These are phyloP conservation scores for Thelonectria rubi DNA, from an alignment of 2,329 filamentous ascomycete species.

Conservation along the genomic window DNA sequence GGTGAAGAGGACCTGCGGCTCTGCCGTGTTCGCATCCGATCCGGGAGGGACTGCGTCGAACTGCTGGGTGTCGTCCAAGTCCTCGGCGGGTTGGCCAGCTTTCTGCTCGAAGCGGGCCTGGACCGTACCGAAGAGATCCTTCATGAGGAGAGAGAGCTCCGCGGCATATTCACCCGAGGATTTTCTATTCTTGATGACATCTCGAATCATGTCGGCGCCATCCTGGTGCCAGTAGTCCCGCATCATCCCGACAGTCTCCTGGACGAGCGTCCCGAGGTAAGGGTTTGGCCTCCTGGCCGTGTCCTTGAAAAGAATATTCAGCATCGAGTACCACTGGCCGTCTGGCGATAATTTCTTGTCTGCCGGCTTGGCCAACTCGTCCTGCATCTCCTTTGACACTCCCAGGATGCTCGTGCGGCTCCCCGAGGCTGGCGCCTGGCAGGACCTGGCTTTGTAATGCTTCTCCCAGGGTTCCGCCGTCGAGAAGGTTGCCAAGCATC, in stretches of 20 bases:
- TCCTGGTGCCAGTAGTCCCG: conserved; percentile 20
- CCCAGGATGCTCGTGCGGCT: conserved; percentile 1
- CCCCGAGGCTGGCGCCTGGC: neutral
- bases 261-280: conserved; percentile 19
- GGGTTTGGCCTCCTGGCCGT: neutral
- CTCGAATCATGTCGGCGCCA: neutral
- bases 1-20: neutral
- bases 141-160: neutral
- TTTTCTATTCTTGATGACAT: neutral
- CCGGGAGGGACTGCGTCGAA: neutral
- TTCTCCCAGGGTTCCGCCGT: neutral
- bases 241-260: conserved; percentile 27
- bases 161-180: neutral
- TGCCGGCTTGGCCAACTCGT: conserved; percentile 20
- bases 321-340: conserved; percentile 32
- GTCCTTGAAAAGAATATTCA: conserved; percentile 26
- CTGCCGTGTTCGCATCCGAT: neutral
- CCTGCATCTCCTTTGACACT: conserved; percentile 18
- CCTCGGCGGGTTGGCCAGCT: neutral
- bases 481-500: neutral
- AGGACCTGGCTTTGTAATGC: neutral
- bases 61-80: neutral
- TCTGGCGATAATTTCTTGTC: conserved; percentile 7
- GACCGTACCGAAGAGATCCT: neutral
- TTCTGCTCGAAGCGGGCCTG: conserved; percentile 1